Evolutionary conservation across 805 yeast genomes (phyloP).

Genomic region (Lipomyces oligophaga): DNA sequence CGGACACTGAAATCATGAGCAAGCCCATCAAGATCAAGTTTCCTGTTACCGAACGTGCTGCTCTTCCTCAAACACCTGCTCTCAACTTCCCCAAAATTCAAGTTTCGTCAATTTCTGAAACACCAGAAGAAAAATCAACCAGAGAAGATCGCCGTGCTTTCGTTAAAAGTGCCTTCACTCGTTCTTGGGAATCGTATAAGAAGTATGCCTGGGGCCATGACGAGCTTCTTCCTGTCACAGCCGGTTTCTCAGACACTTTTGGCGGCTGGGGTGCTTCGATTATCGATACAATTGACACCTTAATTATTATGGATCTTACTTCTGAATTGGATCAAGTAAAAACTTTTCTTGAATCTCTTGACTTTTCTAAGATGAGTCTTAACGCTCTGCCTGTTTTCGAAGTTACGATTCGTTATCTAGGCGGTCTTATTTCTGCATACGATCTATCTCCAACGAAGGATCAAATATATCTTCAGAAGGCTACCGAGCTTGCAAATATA

Average conservation of each 20-base stretch:
- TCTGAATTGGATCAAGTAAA: slow-evolving; percentile 43
- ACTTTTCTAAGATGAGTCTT: slow-evolving; percentile 44
- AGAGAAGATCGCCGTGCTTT: slow-evolving; percentile 34
- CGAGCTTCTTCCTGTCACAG: slow-evolving; percentile 43
- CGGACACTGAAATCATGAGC: slow-evolving; percentile 1
- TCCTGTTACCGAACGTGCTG: slow-evolving; percentile 14
- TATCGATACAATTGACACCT: slow-evolving; percentile 52
- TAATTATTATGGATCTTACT: slow-evolving; percentile 45
- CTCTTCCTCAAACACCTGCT: slow-evolving; percentile 23
- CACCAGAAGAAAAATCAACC: slow-evolving; percentile 20
- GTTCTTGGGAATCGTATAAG: slow-evolving; percentile 47
- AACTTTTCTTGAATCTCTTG: slow-evolving; percentile 38
- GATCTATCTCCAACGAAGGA: slow-evolving; percentile 44
- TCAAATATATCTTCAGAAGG: slow-evolving; percentile 39
- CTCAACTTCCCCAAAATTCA: slow-evolving; percentile 23
- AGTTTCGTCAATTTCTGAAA: slow-evolving; percentile 27
- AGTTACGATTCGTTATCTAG: slow-evolving; percentile 50
- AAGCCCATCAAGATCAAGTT: slow-evolving; percentile 13
- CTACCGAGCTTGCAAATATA: slow-evolving; percentile 48
- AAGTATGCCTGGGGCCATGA: slow-evolving; percentile 46
- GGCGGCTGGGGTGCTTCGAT: slow-evolving; percentile 53
- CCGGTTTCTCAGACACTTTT: slow-evolving; percentile 40
- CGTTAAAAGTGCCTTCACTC: slow-evolving; percentile 41
- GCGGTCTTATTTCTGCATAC: slow-evolving; percentile 52
- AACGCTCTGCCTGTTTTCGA: slow-evolving; percentile 49